phyloP scores from a whole-genome alignment of 2,329 filamentous ascomycete genomes.

The Pseudocercospora crystallina region DNA sequence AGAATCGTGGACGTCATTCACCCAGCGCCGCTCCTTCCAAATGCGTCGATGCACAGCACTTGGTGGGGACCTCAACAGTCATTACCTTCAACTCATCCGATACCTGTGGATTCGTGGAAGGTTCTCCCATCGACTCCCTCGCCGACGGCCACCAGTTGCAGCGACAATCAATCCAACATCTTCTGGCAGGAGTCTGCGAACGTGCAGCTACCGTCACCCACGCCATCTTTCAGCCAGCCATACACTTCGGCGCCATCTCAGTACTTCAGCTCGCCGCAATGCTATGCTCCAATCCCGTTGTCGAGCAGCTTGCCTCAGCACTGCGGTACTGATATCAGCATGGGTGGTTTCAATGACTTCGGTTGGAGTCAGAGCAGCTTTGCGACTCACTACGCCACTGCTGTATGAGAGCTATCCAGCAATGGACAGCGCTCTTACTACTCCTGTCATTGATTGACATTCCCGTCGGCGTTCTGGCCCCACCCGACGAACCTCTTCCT shows the following conservation, averaged over 20 bases:
- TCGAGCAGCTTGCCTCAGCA: slow-evolving; percentile 82
- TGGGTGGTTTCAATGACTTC: slow-evolving; percentile 71
- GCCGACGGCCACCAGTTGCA: slow-evolving; percentile 65
- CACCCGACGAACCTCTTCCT: slow-evolving; percentile 34
- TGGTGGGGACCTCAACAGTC: slow-evolving; percentile 77
- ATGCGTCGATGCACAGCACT: slow-evolving; percentile 63
- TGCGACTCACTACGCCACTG: slow-evolving; percentile 66
- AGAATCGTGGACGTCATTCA: slow-evolving; percentile 86
- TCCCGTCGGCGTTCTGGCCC: slow-evolving; percentile 43
- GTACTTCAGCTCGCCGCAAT: slow-evolving; percentile 78
- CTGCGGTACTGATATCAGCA: slow-evolving; percentile 68
- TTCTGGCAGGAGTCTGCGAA: slow-evolving; percentile 81
- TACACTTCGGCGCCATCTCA: slow-evolving; percentile 57
- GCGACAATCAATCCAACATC: slow-evolving; percentile 67
- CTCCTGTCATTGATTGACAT: slow-evolving; percentile 25
- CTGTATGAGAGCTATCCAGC: slow-evolving; percentile 72
- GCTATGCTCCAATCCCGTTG: slow-evolving; percentile 73
- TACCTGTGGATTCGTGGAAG: slow-evolving; percentile 82
- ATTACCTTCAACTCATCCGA: slow-evolving; percentile 63
- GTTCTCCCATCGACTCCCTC: slow-evolving; percentile 86
- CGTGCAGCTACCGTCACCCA: slow-evolving; percentile 70
- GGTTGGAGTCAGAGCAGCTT: slow-evolving; percentile 89
- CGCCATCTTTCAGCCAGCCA: slow-evolving; percentile 76
- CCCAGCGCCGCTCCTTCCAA: slow-evolving; percentile 80
- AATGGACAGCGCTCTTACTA: slow-evolving; percentile 40